Base-by-base conservation (phyloP, 2,329 filamentous ascomycete species). In the Ambrosiella cleistominuta region DNA sequence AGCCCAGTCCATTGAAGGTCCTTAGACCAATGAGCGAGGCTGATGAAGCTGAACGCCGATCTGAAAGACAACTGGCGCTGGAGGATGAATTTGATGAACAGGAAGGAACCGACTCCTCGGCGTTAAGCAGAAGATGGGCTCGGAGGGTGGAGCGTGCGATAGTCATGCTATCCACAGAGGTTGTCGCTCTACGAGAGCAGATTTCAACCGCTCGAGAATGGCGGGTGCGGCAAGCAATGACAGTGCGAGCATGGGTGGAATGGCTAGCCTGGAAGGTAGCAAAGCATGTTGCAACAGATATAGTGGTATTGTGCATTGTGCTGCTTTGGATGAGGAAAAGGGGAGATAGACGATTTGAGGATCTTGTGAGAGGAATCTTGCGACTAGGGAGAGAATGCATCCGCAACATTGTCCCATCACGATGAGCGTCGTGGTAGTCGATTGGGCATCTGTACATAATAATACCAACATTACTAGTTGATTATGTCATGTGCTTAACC, bases 121-220 rank as follows among this genome's bases (percentile, higher is more conserved):
- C 54, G 12, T 19, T 57, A 9, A 53, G 56, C 37, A 42, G 60
- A 67, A 68, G 51, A 66, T 95, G 89, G 88, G 83, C 86, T 56
- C 82, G 80, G 61, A 83, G 86, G 64, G 84, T 97, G 62, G 91
- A 97, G 71, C 79, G 83, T 49, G 87, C 88, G 19, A 76, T 97
- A 59, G 87, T 91, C 58, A 87, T 89, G 64, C 82, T 97, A 71
- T 95, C 90, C 4, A 86, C 89, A 13, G 93, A 98, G 70, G 81
- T 98, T 38, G 90, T 93, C 1, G 93, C 93, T 0, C 71, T 97
- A 62, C 80, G 93, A 40, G 93, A 98, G 70, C 90, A 97, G 67
- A 85, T 97, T 63, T 85, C 88, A 57, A 79, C 81, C 0, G 82
- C 87, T 0, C 77, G 86, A 11, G 80, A 91, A 63, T 85, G 85